Percentiles rank a stretch among this genome's conserved stretches.
These are phyloP conservation scores for Handroanthus guayacan DNA, from an alignment of 257 asterid genomes.

Conservation along the genomic window DNA sequence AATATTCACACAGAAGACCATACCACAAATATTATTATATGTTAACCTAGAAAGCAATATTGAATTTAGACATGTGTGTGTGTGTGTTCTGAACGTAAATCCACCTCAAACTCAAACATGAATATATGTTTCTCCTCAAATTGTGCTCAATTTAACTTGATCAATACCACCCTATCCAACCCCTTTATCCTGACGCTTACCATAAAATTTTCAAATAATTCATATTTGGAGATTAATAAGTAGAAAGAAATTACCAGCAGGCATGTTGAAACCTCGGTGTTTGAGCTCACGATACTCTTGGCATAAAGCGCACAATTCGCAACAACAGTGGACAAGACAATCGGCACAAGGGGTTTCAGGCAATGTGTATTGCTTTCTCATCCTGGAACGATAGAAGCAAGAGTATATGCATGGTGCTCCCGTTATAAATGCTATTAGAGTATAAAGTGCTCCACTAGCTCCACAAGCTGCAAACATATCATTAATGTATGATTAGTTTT, in stretches of 20 bases:
- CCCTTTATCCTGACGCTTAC: too few species aligned
- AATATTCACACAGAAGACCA: background rate
- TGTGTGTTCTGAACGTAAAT: too few species aligned
- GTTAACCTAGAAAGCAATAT: too few species aligned
- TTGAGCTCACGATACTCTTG: constrained; percentile 56
- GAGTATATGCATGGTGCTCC: constrained; percentile 44
- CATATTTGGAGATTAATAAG: too few species aligned
- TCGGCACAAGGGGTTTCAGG: constrained; percentile 38
- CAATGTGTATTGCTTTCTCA: constrained; percentile 39
- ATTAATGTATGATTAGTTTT: too few species aligned
- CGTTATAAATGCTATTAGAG: constrained; percentile 18
- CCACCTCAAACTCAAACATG: too few species aligned
- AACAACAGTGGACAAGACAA: constrained; percentile 37
- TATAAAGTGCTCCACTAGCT: constrained; percentile 41
- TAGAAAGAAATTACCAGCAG: constrained; percentile 35
- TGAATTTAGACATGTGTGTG: too few species aligned
- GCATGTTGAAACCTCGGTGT: constrained; percentile 52
- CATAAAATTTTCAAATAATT: too few species aligned
- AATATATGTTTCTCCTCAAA: too few species aligned
- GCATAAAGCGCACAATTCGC: constrained; percentile 46
- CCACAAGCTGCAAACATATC: constrained; percentile 48
- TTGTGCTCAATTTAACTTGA: too few species aligned
- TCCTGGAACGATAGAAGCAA: constrained; percentile 43
- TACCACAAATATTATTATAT: too few species aligned
- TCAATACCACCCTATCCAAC: too few species aligned